Conservation (phyloP, 768 basidiomycete species). For the Leccinum barrowsii region DNA sequence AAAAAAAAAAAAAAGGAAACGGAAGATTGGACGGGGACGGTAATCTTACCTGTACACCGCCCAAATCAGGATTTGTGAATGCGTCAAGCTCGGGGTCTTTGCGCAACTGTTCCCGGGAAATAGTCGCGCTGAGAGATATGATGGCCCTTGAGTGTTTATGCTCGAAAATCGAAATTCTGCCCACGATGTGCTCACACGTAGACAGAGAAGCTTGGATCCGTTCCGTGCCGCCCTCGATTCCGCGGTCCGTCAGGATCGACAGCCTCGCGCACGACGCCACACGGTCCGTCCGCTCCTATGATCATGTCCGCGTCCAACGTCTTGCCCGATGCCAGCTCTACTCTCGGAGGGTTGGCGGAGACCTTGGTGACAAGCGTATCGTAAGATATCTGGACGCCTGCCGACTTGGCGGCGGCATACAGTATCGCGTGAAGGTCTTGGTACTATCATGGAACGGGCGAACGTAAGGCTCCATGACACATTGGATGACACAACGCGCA, state of each 20-base stretch:
- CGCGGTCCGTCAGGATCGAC: slow-evolving; percentile 22
- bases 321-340: slow-evolving; percentile 40
- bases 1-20: background rate
- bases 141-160: slow-evolving; percentile 3
- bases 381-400: slow-evolving; percentile 46
- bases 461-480: background rate
- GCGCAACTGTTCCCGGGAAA: slow-evolving; percentile 38
- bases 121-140: slow-evolving; percentile 31
- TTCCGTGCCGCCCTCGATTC: slow-evolving; percentile 16
- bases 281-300: slow-evolving; percentile 55
- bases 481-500: background rate
- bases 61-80: slow-evolving; percentile 12
- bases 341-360: slow-evolving; percentile 25
- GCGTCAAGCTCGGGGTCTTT: slow-evolving; percentile 38
- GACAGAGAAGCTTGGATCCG: slow-evolving; percentile 29
- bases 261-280: slow-evolving; percentile 37
- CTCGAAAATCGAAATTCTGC: background rate
- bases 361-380: slow-evolving; percentile 34
- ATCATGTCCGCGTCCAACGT: slow-evolving; percentile 46
- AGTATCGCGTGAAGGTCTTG: slow-evolving; percentile 49
- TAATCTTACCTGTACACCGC: slow-evolving; percentile 13
- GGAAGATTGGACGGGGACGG: background rate
- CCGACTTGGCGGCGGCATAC: slow-evolving; percentile 40
- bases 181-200: slow-evolving; percentile 37
- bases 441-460: slow-evolving; percentile 37